Evolutionary conservation across 2,329 filamentous ascomycete genomes (phyloP), one percentile per base, ranked within the genome.

Genomic region (Thielaviopsis populi): DNA sequence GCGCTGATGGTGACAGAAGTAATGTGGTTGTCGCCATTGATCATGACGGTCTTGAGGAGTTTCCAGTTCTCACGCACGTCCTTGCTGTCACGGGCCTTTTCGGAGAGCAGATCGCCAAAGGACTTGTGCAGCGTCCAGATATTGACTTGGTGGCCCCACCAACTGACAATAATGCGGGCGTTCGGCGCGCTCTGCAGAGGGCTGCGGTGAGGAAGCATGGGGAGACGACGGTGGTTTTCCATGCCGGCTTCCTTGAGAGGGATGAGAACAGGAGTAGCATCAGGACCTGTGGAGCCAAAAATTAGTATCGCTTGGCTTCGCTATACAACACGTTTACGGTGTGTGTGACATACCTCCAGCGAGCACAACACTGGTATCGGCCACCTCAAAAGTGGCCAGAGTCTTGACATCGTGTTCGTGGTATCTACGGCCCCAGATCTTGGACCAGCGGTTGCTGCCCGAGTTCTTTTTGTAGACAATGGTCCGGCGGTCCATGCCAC

Each of bases 351-450:
- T 78, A 89, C 91, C 94, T 82, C 94, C 94, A 67, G 92, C 95
- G 17, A 95, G 88, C 11, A 96, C 79, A 63, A 97, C 84, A 70
- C 90, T 97, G 71, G 96, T 83, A 60, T 84, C 84, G 61, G 82
- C 85, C 62, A 86, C 86, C 73, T 99, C 94, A 68, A 92, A 97
- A 0, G 89, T 85, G 41, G 91, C 88, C 83, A 97, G 89, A 0
- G 90, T 83, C 76, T 97, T 97, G 70, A 97, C 91, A 75, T 99
- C 94, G 73, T 97, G 91, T 56, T 87, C 84, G 72, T 99, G 94
- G 71, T 92, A 91, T 71, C 90, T 82, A 68, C 89, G 82, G 71
- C 95, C 90, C 74, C 84, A 88, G n/a, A 89, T 80, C 73, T 94
- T 92, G 65, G 83, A 83, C 94, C 94, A 99, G 71, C 86, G 83